These are phyloP conservation scores for Vicia faba DNA, from an alignment of 306 rosid genomes.

Conservation along the genomic window DNA sequence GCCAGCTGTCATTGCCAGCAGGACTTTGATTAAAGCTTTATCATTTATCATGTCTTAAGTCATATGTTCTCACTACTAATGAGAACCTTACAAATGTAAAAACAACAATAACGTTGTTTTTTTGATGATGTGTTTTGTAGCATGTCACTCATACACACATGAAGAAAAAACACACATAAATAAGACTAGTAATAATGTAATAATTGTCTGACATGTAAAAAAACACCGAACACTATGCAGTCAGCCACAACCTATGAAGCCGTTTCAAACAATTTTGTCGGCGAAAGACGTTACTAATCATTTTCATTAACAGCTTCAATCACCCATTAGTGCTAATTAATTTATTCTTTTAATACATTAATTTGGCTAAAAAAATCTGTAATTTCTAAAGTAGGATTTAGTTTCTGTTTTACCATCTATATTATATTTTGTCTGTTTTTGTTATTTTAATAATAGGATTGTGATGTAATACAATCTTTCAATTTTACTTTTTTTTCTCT, in stretches of 20 bases:
- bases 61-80: constrained; percentile 16
- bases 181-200: neutral
- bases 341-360: constrained; percentile 29
- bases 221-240: constrained; percentile 29
- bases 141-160: neutral
- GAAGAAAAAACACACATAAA: neutral
- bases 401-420: no score
- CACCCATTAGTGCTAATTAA: constrained; percentile 53
- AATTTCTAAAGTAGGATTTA: no score
- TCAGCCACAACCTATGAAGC: constrained; percentile 44
- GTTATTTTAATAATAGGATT: no score
- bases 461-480: no score
- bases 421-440: no score
- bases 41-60: neutral
- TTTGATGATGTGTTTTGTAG: constrained; percentile 7
- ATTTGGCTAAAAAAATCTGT: no score
- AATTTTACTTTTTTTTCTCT: no score
- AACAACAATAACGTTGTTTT: constrained; percentile 8
- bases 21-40: neutral
- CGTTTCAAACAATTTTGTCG: constrained; percentile 82
- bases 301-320: constrained; percentile 42
- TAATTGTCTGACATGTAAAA: constrained; percentile 32
- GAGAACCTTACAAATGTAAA: constrained; percentile 17
- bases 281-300: constrained; percentile 85
- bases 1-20: constrained; percentile 8